Evolutionary conservation across 2,329 filamentous ascomycete genomes (phyloP).

Genomic region (Paecilomyces variotii): DNA sequence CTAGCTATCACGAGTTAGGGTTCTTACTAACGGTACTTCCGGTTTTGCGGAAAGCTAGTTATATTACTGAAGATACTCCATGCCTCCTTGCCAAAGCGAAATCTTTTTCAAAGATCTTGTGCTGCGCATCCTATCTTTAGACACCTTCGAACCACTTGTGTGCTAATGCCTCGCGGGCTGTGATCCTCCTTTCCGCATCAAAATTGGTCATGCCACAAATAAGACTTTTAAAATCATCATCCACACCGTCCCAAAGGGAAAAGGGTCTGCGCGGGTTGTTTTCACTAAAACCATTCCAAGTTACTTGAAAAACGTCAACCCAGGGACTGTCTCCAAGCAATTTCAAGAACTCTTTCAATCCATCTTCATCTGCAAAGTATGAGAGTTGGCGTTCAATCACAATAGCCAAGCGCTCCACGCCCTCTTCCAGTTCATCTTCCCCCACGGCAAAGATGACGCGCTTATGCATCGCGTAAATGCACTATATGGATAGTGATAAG

Average conservation of each 20-base stretch:
- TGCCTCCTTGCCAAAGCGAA: too few species aligned
- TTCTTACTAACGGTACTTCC: too few species aligned
- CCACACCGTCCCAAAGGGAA: constrained; percentile 30
- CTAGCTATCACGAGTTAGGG: too few species aligned
- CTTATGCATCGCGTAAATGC: constrained; percentile 39
- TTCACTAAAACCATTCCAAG: constrained; percentile 32
- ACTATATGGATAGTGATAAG: constrained; percentile 19
- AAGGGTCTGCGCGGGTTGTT: constrained; percentile 39
- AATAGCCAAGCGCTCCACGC: constrained; percentile 28
- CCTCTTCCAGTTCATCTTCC: constrained; percentile 25
- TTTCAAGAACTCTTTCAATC: constrained; percentile 33
- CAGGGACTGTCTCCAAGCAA: constrained; percentile 37
- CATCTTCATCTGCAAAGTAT: constrained; percentile 38
- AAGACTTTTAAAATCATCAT: constrained; percentile 22
- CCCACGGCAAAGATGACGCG: constrained; percentile 34
- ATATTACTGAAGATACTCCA: too few species aligned
- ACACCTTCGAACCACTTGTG: constrained; percentile 17
- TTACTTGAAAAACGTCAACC: constrained; percentile 29
- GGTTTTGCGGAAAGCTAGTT: too few species aligned
- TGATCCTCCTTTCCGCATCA: constrained; percentile 24
- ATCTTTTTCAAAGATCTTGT: too few species aligned
- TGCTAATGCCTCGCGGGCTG: constrained; percentile 22
- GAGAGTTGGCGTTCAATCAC: constrained; percentile 42
- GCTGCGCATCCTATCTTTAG: neutral
- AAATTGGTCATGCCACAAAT: constrained; percentile 24